Evolutionary conservation across 371 early-diverging fungal species (phyloP).

Genomic region (Funneliformis caledonium): DNA sequence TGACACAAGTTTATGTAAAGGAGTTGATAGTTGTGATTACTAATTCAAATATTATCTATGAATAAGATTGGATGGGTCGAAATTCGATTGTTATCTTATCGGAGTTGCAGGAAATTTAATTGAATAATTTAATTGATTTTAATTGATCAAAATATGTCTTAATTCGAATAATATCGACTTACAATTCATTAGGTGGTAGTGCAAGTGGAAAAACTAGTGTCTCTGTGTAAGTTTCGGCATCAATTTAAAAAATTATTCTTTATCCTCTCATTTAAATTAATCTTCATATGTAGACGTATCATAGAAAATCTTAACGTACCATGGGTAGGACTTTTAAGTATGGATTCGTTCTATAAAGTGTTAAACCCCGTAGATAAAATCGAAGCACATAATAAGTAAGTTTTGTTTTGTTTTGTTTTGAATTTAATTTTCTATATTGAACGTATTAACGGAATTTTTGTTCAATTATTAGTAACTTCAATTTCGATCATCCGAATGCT

Average conservation of each 20-base stretch:
- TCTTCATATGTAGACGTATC: slow-evolving; percentile 55
- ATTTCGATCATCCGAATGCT: slow-evolving; percentile 87
- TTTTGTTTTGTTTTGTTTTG: not conserved
- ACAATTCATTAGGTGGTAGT: slow-evolving; percentile 67
- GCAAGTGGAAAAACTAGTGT: slow-evolving; percentile 87
- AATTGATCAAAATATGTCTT: not conserved
- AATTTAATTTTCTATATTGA: not conserved
- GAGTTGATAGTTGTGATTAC: not conserved
- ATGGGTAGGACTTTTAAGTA: slow-evolving; percentile 88
- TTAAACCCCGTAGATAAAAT: slow-evolving; percentile 76
- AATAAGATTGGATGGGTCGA: slow-evolving; percentile 62
- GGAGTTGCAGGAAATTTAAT: slow-evolving; percentile 69
- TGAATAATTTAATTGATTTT: not conserved
- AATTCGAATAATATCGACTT: not conserved
- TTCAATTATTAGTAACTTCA: slow-evolving; percentile 39
- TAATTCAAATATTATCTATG: slow-evolving; percentile 37
- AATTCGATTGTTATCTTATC: slow-evolving; percentile 70
- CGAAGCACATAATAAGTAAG: slow-evolving; percentile 70
- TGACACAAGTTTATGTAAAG: not conserved
- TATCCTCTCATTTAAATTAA: not conserved
- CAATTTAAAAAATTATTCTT: not conserved
- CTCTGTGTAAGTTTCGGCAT: slow-evolving; percentile 57
- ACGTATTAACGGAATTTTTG: not conserved
- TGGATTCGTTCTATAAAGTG: slow-evolving; percentile 94
- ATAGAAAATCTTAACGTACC: slow-evolving; percentile 78